These are phyloP conservation scores for Aspergillus sp. DNA, from an alignment of 2,329 filamentous ascomycete species.

Conservation along the genomic window DNA sequence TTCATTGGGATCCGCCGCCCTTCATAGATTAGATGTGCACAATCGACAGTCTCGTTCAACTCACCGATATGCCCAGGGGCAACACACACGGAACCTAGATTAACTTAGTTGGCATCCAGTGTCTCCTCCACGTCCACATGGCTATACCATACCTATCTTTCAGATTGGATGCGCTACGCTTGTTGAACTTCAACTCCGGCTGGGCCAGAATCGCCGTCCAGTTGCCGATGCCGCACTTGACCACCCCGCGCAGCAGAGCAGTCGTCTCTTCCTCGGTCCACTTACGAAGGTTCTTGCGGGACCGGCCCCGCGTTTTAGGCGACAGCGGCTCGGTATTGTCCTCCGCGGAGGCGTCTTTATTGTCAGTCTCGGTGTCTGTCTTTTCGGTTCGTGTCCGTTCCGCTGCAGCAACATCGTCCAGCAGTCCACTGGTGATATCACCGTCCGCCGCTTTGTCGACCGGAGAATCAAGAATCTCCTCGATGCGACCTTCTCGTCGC, in stretches of 20 bases:
- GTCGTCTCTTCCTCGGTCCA: slow-evolving; percentile 66
- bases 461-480: slow-evolving; percentile 37
- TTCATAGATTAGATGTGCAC: slow-evolving; percentile 14
- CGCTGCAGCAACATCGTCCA: slow-evolving; percentile 11
- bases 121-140: not conserved
- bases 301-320: slow-evolving; percentile 40
- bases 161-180: slow-evolving; percentile 62
- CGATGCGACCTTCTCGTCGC: slow-evolving; percentile 37
- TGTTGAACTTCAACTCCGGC: slow-evolving; percentile 58
- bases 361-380: slow-evolving; percentile 1
- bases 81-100: slow-evolving; percentile 55
- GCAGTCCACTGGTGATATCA: slow-evolving; percentile 16
- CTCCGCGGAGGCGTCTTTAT: slow-evolving; percentile 6
- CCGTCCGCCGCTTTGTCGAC: slow-evolving; percentile 25
- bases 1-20: slow-evolving; percentile 40
- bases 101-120: slow-evolving; percentile 10
- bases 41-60: slow-evolving; percentile 3
- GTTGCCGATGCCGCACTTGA: slow-evolving; percentile 63
- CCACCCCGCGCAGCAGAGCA: slow-evolving; percentile 59
- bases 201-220: slow-evolving; percentile 65
- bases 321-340: slow-evolving; percentile 30
- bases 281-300: slow-evolving; percentile 52
- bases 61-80: slow-evolving; percentile 51
- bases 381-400: slow-evolving; percentile 13
- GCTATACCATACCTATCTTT: slow-evolving; percentile 56